Percentiles rank a stretch among this genome's conserved stretches.
phyloP scores from a whole-genome alignment of 208 protist genomes.

The Naegleria fowleri region DNA sequence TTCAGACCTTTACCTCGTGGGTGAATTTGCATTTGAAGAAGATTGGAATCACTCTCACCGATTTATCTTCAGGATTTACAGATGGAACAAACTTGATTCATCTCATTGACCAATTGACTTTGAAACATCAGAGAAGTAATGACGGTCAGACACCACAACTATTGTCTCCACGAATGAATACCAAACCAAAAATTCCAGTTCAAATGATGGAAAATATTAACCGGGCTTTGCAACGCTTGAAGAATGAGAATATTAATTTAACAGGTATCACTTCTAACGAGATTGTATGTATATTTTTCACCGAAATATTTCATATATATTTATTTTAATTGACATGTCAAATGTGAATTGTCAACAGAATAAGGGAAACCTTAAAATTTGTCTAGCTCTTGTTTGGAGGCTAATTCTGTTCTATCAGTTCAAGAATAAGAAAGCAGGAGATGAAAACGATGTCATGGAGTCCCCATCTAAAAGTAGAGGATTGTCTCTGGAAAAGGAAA shows the following conservation, averaged over 20 bases:
- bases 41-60: background rate
- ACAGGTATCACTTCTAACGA: background rate
- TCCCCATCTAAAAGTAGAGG: background rate
- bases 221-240: background rate
- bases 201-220: background rate
- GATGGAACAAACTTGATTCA: background rate
- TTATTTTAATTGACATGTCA: background rate
- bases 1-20: background rate
- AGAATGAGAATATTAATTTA: background rate
- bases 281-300: no score
- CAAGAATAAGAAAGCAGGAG: background rate
- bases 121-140: background rate
- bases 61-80: background rate
- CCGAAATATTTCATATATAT: no score
- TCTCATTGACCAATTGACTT: background rate
- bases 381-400: background rate
- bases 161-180: background rate
- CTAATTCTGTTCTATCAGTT: background rate
- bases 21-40: background rate
- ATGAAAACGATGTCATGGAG: background rate
- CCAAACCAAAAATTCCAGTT: background rate
- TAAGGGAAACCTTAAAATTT: background rate
- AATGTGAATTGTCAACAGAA: background rate
- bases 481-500: background rate
- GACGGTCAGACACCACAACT: background rate